Evolutionary conservation across 2,329 filamentous ascomycete species (phyloP), one percentile per base, ranked within the genome.

Genomic region (Diaporthe destruens): DNA sequence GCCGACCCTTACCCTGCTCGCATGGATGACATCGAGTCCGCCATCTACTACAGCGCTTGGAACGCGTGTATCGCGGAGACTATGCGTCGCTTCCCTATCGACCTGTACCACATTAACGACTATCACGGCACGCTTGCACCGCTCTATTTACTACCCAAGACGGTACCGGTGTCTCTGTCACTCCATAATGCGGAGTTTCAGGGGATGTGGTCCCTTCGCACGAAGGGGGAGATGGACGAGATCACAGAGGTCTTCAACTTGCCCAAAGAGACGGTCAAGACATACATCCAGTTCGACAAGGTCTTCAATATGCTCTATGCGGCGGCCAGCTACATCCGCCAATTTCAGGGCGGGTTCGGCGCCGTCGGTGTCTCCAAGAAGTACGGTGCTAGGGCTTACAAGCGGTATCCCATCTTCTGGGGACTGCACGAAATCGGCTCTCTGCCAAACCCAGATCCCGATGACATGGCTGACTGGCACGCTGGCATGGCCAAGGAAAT

Each of bases 181-280:
- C 85, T 92, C 12, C 90, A 92, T 79, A 92, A 92, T 74, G 90
- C 90, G 39, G 90, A 92, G 75, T 92, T 92, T 75, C 90, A 92
- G 78, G 90, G 90, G 65, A 81, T 92, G 4, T 92, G 90, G 90
- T 88, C 89, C 1, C 90, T 92, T 84, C 84, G 90, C 12, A 90
- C 87, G 9, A 85, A 88, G 69, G 68, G 68, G 23, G 90, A 92
- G 77, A 85, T 86, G 73, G 84, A 86, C 12, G 90, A 92, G 79
- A 88, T 92, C 11, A 91, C 88, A 77, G 84, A 84, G 4, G 88
- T 92, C 39, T 92, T 90, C 81, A 91, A 91, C 75, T 80, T 92
- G 18, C 83, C 86, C n/a, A 78, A 85, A 34, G 85, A 89, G 16
- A 80, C 88, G 25, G 89, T 88, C 2, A 82, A 86, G 61, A 85